Conservation (phyloP, 371 early-diverging fungal species). For the Blyttiomyces sp. region DNA sequence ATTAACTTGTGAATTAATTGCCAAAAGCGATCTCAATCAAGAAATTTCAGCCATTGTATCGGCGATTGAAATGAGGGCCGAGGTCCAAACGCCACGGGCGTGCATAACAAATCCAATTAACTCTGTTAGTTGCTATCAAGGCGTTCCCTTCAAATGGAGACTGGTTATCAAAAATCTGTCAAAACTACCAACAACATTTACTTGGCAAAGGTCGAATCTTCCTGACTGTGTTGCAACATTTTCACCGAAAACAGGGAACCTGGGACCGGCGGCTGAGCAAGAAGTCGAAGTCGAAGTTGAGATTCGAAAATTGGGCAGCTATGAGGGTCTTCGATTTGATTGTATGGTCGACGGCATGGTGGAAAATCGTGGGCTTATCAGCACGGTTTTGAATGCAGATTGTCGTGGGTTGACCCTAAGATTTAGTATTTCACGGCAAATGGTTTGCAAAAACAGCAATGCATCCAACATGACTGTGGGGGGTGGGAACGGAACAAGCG, state of each 20-base stretch:
- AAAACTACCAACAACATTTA: constrained; percentile 25
- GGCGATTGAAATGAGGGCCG: constrained; percentile 26
- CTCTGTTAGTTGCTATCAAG: constrained; percentile 21
- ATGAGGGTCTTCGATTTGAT: constrained; percentile 7
- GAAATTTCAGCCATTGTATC: constrained; percentile 9
- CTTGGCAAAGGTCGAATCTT: too few species aligned
- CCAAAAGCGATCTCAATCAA: background rate
- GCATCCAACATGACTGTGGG: too few species aligned
- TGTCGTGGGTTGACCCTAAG: too few species aligned
- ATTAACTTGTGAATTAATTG: constrained; percentile 22
- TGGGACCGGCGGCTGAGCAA: too few species aligned
- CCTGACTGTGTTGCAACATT: too few species aligned
- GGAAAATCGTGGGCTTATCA: constrained; percentile 30
- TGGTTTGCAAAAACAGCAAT: too few species aligned
- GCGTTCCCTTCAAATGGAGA: constrained; percentile 28
- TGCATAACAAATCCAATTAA: constrained; percentile 17
- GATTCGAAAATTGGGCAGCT: constrained; percentile 15
- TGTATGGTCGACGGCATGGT: constrained; percentile 40
- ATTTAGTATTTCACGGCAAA: too few species aligned
- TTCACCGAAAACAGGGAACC: constrained; percentile 6
- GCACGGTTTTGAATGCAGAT: constrained; percentile 14
- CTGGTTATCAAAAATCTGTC: constrained; percentile 24
- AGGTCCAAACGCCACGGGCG: constrained; percentile 31
- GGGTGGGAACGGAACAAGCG: too few species aligned
- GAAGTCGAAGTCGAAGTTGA: too few species aligned